These are phyloP conservation scores for Saitoella complicata DNA, from an alignment of 805 yeast species.

Conservation along the genomic window DNA sequence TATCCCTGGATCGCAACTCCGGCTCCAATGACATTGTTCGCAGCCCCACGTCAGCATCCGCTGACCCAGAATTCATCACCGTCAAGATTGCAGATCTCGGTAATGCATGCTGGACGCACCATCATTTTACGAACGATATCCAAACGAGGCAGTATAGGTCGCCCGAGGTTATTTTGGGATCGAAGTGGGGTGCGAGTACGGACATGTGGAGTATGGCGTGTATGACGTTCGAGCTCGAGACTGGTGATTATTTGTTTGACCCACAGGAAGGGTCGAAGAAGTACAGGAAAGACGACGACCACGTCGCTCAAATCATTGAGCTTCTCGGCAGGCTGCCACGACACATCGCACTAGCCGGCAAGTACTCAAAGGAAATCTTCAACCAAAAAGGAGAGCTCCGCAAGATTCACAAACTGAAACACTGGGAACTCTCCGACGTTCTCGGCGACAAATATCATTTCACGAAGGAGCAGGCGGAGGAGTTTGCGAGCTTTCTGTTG, in stretches of 20 bases:
- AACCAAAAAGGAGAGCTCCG: conserved; percentile 52
- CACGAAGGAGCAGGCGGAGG: conserved; percentile 47
- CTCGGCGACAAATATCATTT: conserved; percentile 73
- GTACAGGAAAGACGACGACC: conserved; percentile 56
- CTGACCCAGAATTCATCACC: conserved; percentile 34
- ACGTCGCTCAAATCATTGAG: conserved; percentile 87
- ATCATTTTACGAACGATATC: conserved; percentile 74
- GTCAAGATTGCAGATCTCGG: conserved; percentile 90
- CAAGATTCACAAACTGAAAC: conserved; percentile 65
- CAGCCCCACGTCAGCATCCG: too few species aligned
- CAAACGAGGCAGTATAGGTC: conserved; percentile 88
- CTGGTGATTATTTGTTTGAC: conserved; percentile 90
- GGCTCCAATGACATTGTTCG: too few species aligned
- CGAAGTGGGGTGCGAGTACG: conserved; percentile 86
- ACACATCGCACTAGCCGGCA: conserved; percentile 40
- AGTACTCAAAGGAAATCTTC: conserved; percentile 46
- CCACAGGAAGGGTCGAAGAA: conserved; percentile 44
- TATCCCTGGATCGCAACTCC: too few species aligned
- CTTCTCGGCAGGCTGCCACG: conserved; percentile 54
- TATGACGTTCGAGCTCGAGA: conserved; percentile 70
- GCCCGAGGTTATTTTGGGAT: conserved; percentile 70
- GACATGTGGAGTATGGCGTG: conserved; percentile 97
- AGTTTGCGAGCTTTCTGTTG: conserved; percentile 55
- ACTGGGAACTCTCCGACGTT: conserved; percentile 77
- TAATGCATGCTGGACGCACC: conserved; percentile 68